Evolutionary conservation across 2,329 filamentous ascomycete species (phyloP).

Genomic region (Calycina herbarum): DNA sequence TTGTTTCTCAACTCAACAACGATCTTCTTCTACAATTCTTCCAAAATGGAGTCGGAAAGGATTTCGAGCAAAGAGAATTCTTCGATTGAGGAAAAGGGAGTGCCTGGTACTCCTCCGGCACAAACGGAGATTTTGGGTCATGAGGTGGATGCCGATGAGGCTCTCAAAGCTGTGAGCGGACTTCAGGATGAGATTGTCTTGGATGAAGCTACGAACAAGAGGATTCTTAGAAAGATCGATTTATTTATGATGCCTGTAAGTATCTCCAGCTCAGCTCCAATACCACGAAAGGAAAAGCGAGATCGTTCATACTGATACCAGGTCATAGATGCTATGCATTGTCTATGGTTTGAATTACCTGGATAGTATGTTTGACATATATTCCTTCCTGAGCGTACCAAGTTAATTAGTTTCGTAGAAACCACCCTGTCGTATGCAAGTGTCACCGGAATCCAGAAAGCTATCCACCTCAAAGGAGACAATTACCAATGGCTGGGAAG

Average conservation of each 20-base stretch:
- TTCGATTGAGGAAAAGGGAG: background rate
- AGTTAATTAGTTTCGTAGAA: constrained; percentile 26
- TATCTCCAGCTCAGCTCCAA: constrained; percentile 50
- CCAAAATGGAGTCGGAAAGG: background rate
- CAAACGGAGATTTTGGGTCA: background rate
- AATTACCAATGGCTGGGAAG: constrained; percentile 50
- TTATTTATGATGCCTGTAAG: constrained; percentile 45
- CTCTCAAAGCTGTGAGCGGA: constrained; percentile 43
- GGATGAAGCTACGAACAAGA: constrained; percentile 43
- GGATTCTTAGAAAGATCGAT: constrained; percentile 48
- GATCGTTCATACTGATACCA: constrained; percentile 9
- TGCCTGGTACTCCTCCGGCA: background rate
- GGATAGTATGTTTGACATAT: constrained; percentile 22
- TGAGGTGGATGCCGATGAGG: constrained; percentile 43
- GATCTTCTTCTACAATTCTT: background rate
- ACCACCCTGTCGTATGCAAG: constrained; percentile 51
- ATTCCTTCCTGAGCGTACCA: background rate
- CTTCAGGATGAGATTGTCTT: constrained; percentile 41
- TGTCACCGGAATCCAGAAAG: constrained; percentile 49
- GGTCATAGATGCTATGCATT: constrained; percentile 50
- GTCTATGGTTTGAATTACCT: constrained; percentile 60
- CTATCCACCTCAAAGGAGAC: constrained; percentile 40
- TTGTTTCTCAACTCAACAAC: background rate
- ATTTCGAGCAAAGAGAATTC: background rate
- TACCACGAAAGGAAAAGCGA: constrained; percentile 29